Percentiles rank a stretch among this genome's conserved stretches.
Conservation (phyloP, 2,329 filamentous ascomycete genomes). For the Cadophora malorum region DNA sequence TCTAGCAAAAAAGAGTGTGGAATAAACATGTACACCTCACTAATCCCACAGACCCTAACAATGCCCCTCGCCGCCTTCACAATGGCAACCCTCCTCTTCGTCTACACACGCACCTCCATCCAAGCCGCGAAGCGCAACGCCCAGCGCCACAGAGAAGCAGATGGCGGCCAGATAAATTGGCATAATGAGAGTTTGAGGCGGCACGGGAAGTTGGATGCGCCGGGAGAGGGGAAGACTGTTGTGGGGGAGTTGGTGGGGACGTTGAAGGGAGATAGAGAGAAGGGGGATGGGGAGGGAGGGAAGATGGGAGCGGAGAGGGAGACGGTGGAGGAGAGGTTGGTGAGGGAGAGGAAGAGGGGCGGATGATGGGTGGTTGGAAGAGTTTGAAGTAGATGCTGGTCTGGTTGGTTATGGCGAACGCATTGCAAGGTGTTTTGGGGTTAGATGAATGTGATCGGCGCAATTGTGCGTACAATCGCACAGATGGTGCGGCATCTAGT, state of each 20-base stretch:
- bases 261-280: constrained; percentile 29
- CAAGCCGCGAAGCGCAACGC: constrained; percentile 70
- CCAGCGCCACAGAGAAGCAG: constrained; percentile 61
- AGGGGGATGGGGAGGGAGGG: neutral
- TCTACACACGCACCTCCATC: constrained; percentile 70
- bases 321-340: constrained; percentile 37
- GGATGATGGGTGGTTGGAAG: neutral
- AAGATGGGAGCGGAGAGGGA: constrained; percentile 22
- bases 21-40: neutral
- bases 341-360: constrained; percentile 36
- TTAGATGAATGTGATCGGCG: neutral
- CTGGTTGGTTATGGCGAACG: neutral
- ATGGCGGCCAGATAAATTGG: constrained; percentile 61
- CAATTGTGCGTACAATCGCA: neutral
- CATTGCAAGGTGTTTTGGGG: constrained; percentile 12
- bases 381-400: neutral
- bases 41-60: constrained; percentile 46
- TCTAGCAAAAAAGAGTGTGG: neutral
- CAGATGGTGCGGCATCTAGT: neutral
- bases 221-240: constrained; percentile 45
- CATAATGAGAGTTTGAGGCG: constrained; percentile 59
- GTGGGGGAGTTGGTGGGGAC: constrained; percentile 41
- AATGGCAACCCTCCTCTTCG: constrained; percentile 59
- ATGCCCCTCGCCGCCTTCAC: constrained; percentile 60
- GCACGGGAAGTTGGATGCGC: constrained; percentile 55